Evolutionary conservation across 2,329 filamentous ascomycete species (phyloP), one percentile per base, ranked within the genome.

Genomic region (Thielaviopsis musarum): DNA sequence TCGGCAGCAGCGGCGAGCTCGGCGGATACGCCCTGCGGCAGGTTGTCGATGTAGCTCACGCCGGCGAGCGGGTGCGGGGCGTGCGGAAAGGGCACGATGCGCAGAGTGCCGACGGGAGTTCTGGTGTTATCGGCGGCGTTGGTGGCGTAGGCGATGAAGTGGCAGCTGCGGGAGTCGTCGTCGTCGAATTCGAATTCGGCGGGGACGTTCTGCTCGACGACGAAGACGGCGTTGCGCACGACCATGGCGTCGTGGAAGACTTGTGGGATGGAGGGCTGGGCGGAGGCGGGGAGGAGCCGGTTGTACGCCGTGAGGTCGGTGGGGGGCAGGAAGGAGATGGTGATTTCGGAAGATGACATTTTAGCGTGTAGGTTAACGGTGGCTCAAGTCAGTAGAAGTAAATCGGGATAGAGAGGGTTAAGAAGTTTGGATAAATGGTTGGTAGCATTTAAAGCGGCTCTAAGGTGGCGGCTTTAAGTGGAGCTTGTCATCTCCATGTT

Each of bases 61-160:
- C 76, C 79, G 0, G 70, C 67, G 63, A 73, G 67, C 52, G 82
- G 81, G 70, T 91, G 82, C 34, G 82, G 74, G 10, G 74, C 73
- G 66, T 94, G 87, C 1, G 88, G 88, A 57, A 89, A 89, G 0
- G 90, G 90, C 0, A 95, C 86, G 12, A 94, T 75, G 22, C 91
- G 82, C 61, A 95, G 78, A 1, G 86, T 88, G 7, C 85, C 89
- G 58, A 91, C 81, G 54, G 89, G 80, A 24, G 70, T 72, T 64
- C 68, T 69, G 45, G 67, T 66, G 21, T 74, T 77, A 59, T 69
- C 72, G 67, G 74, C 77, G 63, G 68, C 70, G 56, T 73, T 70
- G 17, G 77, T 82, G 54, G 82, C 81, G 70, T 95, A 95, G n/a
- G 84, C 75, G 30, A 95, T 84, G 87, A 88, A 95, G 70, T 96